Percentiles rank a stretch among this genome's conserved stretches.
Conservation (phyloP, 1,284 basidiomycete genomes). For the Trichosporon ovoides region DNA sequence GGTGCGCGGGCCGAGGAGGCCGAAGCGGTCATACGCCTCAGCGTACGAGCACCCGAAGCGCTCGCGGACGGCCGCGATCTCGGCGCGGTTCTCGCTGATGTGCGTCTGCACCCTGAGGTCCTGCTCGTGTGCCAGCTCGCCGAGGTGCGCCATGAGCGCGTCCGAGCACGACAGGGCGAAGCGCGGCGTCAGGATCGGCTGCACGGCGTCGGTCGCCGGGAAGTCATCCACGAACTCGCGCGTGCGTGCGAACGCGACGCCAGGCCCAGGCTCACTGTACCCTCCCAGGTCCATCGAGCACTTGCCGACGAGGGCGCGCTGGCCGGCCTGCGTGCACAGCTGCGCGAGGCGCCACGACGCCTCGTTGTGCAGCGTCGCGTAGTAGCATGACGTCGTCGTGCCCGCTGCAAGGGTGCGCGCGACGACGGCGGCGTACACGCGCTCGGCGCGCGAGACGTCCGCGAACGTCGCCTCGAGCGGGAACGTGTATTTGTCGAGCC, state of each 20-base stretch:
- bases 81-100: constrained; percentile 75
- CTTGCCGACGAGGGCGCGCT: constrained; percentile 82
- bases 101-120: constrained; percentile 77
- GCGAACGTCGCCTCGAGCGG: constrained; percentile 77
- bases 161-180: constrained; percentile 89
- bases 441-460: constrained; percentile 66
- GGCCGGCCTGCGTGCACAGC: constrained; percentile 64
- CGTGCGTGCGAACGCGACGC: constrained; percentile 60
- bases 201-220: constrained; percentile 33
- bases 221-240: constrained; percentile 65
- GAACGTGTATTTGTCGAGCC: constrained; percentile 82
- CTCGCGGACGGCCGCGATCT: constrained; percentile 63
- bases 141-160: constrained; percentile 63
- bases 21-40: constrained; percentile 73
- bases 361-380: constrained; percentile 75
- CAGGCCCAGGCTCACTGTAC: constrained; percentile 66
- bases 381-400: constrained; percentile 94
- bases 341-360: constrained; percentile 76
- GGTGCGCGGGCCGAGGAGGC: constrained; percentile 71
- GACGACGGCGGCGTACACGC: constrained; percentile 69
- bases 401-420: constrained; percentile 68
- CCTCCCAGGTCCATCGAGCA: constrained; percentile 84
- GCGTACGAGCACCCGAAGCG: constrained; percentile 70
- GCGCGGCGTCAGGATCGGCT: constrained; percentile 83
- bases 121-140: constrained; percentile 51